Base-by-base conservation (phyloP, 1,284 basidiomycete genomes). In the Malassezia pachydermatis region DNA sequence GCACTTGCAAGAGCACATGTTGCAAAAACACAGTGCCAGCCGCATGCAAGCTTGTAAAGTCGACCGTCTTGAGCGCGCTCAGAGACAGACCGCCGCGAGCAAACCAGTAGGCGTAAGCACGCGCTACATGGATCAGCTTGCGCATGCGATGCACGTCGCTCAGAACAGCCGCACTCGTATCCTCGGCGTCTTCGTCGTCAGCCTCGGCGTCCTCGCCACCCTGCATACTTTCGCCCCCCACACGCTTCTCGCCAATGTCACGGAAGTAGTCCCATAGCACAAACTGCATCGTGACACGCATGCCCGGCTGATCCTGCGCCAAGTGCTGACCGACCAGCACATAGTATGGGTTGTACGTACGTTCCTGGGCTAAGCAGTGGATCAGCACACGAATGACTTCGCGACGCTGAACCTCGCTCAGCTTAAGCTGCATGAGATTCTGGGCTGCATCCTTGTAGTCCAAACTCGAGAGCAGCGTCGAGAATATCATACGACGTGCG, bases 241-340 rank as follows among this genome's bases (percentile, higher is more conserved):
- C 85, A 32, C 75, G 78, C 14, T 76, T 79, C 73, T 95, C 87
- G 14, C 88, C 89, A 24, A 98, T 76, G 55, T 88, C 86, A 9
- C 92, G 83, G 28, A 98, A 74, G 67, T 96, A 90, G 72, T 99
- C 94, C 94, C 94, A 99, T 6, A 98, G 75, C 60, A 83, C 88
- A 73, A 88, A 99, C 68, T 96, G 94, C 33, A 98, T 76, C 0
- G 94, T 96, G 60, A 98, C 84, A 58, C 82, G 84, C 64, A 89
- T 84, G 6, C 84, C 81, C 51, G 76, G 76, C 2, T 74, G 73
- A 27, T 66, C 61, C 9, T 53, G 42, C 14, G 67, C 63, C n/a
- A 71, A 46, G 32, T 58, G 60, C 24, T 48, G 53, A 0, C 78
- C 78, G 38, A 98, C 81, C 20, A 99, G 80, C 1, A 86, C 81